Evolutionary conservation across 1,139 yeast species (phyloP).

Genomic region (Saccharomycopsis hybrid): DNA sequence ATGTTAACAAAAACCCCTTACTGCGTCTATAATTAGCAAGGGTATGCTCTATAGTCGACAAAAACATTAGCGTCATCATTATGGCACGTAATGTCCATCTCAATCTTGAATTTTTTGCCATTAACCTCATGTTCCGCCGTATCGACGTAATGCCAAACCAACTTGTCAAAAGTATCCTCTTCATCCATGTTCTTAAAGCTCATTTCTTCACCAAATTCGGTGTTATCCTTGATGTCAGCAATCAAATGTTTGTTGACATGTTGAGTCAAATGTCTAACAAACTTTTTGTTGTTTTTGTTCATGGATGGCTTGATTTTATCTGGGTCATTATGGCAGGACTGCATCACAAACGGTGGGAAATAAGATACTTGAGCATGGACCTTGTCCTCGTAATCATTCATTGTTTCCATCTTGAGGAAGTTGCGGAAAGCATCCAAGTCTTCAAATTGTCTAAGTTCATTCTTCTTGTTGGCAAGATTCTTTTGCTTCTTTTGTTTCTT

Average conservation of each 20-base stretch:
- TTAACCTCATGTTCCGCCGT: slow-evolving; percentile 42
- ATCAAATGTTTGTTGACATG: slow-evolving; percentile 67
- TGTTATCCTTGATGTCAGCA: slow-evolving; percentile 55
- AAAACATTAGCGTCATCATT: slow-evolving; percentile 56
- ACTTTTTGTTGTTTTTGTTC: slow-evolving; percentile 66
- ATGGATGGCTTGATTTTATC: slow-evolving; percentile 69
- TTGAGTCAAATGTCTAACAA: slow-evolving; percentile 68
- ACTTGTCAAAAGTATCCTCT: slow-evolving; percentile 39
- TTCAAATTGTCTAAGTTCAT: slow-evolving; percentile 39
- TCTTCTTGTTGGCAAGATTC: slow-evolving; percentile 4
- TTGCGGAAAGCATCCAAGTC: slow-evolving; percentile 57
- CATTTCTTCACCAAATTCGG: slow-evolving; percentile 44
- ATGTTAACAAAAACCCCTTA: no score
- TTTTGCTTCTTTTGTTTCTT: slow-evolving; percentile 12
- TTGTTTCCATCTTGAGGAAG: slow-evolving; percentile 62
- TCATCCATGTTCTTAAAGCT: slow-evolving; percentile 46
- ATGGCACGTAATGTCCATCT: slow-evolving; percentile 51
- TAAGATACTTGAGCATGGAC: slow-evolving; percentile 61
- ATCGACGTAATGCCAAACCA: slow-evolving; percentile 52
- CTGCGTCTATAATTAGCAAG: background rate
- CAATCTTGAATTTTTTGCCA: slow-evolving; percentile 45
- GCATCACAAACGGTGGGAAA: slow-evolving; percentile 66
- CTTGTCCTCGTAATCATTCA: slow-evolving; percentile 61
- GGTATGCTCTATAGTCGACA: slow-evolving; percentile 38
- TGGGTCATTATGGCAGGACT: slow-evolving; percentile 60